These are phyloP conservation scores for Fusarium neocosmosporiellum DNA, from an alignment of 2,329 filamentous ascomycete genomes.

Conservation along the genomic window DNA sequence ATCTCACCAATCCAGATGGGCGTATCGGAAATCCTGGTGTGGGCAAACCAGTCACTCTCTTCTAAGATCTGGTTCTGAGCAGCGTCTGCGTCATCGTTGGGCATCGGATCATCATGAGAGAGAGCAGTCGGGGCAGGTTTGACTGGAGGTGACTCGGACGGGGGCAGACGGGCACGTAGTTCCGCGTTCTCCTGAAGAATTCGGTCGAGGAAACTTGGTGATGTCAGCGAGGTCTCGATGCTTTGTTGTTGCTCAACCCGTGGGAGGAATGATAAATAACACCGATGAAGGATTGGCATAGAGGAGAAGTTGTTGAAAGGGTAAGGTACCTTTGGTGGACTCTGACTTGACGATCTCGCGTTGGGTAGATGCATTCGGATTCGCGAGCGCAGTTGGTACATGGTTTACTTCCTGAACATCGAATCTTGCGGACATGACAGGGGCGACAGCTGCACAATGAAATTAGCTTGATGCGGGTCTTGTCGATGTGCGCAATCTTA, in stretches of 20 bases:
- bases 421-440: neutral
- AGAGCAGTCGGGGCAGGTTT: neutral
- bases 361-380: neutral
- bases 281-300: neutral
- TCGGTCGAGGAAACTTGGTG: slow-evolving; percentile 8
- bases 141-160: neutral
- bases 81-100: neutral
- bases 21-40: slow-evolving; percentile 10
- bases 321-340: neutral
- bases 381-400: neutral
- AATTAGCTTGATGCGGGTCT: neutral
- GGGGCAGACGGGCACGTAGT: neutral
- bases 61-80: slow-evolving; percentile 13
- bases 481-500: neutral
- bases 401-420: neutral
- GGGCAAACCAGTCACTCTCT: slow-evolving; percentile 15
- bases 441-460: neutral
- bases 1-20: slow-evolving; percentile 25
- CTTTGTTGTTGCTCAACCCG: neutral
- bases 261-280: neutral
- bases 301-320: neutral
- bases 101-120: neutral
- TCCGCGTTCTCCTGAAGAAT: slow-evolving; percentile 17
- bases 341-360: neutral
- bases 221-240: neutral